Evolutionary conservation across 208 protist genomes (phyloP), one percentile per base, ranked within the genome.

Genomic region (Tritrichomonas foetus): DNA sequence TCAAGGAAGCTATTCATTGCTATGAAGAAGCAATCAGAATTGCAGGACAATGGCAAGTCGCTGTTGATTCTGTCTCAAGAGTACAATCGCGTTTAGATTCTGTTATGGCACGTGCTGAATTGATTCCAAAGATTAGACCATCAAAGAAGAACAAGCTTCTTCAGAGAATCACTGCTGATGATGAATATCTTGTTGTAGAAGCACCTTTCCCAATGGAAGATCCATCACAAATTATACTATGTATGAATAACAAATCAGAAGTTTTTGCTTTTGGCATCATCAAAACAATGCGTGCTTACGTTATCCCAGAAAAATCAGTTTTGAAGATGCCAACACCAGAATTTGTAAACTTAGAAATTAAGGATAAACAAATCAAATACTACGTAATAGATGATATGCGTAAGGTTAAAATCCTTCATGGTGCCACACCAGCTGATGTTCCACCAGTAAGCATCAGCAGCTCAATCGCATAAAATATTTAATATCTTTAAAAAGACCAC

Each of bases 391-490:
- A 89, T 20, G 47, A 57, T 36, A 25, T 39, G 8, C 8, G 30
- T 55, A 33, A 53, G 11, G 47, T 89, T 3, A 47, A 47, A 89
- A 89, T 89, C 30, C 14, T n/a, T 5, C 41, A 89, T 57, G 78
- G 78, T 57, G 44, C 78, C 20, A 89, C 78, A 39, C 78, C 78
- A 57, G 47, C 44, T 16, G 1, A 89, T 39, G 78, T 89, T 57
- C 20, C 44, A 47, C 78, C 78, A 39, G 78, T 89, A 8, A 53
- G 47, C 20, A 89, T 89, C 44, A 89, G 30, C 47, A 89, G 78
- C n/a, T 57, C 78, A 55, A 44, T 89, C 30, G 78, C 78, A 53
- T 89, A 89, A 89, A 89, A 82, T 64, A n/a, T n/a, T n/a, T n/a
- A n/a, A n/a, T n/a, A n/a, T n/a, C n/a, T n/a, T n/a, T n/a, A n/a